Evolutionary conservation across 169 alveolate genomes (phyloP).

Genomic region (Eimeria zaria): DNA sequence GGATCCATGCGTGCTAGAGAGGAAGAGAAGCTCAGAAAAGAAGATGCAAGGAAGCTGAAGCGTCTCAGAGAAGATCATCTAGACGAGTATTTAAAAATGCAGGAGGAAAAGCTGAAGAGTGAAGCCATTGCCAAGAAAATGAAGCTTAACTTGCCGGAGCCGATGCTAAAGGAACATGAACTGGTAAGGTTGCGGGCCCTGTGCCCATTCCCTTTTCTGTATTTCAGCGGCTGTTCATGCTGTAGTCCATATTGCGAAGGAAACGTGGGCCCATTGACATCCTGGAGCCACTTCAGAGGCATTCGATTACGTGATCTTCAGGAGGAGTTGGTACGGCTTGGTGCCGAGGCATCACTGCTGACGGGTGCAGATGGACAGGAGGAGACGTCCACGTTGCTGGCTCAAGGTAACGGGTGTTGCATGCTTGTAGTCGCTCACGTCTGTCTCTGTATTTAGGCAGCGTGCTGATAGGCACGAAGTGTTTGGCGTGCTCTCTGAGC

Average conservation of each 20-base stretch:
- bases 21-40: conserved; percentile 93
- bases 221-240: background rate
- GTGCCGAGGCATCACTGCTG: conserved; percentile 75
- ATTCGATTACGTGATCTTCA: background rate
- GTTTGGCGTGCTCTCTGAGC: background rate
- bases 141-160: conserved; percentile 85
- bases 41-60: conserved; percentile 96
- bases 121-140: conserved; percentile 68
- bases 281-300: background rate
- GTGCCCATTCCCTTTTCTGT: background rate
- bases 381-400: conserved; percentile 61
- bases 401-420: conserved; percentile 21
- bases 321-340: conserved; percentile 84
- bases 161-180: conserved; percentile 83
- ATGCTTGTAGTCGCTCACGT: background rate
- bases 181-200: conserved; percentile 6
- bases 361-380: conserved; percentile 71
- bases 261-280: background rate
- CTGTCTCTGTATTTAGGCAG: background rate
- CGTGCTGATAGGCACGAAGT: background rate
- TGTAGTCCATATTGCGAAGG: background rate
- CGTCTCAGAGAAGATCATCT: conserved; percentile 96
- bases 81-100: conserved; percentile 95
- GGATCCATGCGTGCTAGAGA: conserved; percentile 96
- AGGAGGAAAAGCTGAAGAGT: conserved; percentile 91